Conservation (phyloP, 2,329 filamentous ascomycete genomes). For the Lecanicillium sp. region DNA sequence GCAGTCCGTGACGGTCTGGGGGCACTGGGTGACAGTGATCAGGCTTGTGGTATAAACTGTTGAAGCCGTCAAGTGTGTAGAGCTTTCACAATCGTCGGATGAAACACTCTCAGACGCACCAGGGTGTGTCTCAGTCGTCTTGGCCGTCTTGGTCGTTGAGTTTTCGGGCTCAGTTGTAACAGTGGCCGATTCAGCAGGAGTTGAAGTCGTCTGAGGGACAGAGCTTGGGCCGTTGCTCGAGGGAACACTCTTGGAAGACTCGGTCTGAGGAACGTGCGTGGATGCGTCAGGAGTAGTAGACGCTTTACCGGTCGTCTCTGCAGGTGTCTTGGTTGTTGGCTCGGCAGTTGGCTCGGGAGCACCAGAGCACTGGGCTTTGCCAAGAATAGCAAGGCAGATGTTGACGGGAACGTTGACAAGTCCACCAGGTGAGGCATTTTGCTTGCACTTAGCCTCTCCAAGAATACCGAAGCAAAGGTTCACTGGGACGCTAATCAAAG, state of each 20-base stretch:
- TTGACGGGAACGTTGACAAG: conserved; percentile 1
- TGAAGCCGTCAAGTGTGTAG: conserved; percentile 1
- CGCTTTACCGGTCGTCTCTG: too few relatives aligned
- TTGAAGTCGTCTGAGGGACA: background rate
- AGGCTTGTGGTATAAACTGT: conserved; percentile 4
- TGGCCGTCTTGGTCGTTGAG: too few relatives aligned
- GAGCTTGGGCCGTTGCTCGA: background rate
- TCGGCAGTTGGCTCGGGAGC: background rate
- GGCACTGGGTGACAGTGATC: conserved; percentile 7
- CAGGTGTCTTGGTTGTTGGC: too few relatives aligned
- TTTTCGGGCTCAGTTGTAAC: too few relatives aligned
- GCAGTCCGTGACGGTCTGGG: conserved; percentile 5
- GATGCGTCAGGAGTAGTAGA: too few relatives aligned
- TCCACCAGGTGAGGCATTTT: background rate
- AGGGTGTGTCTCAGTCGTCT: background rate
- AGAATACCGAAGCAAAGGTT: conserved; percentile 1
- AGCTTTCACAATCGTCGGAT: background rate
- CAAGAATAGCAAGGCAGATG: conserved; percentile 1
- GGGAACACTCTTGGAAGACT: background rate
- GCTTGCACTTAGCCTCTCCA: conserved; percentile 4
- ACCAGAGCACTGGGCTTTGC: conserved; percentile 1
- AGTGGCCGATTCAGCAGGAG: background rate
- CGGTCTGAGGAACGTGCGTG: too few relatives aligned
- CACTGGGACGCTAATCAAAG: conserved; percentile 10
- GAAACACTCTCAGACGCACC: background rate